Conservation (phyloP, 176 grass and related monocot species). For the Rhipidocladum racemiflorum region DNA sequence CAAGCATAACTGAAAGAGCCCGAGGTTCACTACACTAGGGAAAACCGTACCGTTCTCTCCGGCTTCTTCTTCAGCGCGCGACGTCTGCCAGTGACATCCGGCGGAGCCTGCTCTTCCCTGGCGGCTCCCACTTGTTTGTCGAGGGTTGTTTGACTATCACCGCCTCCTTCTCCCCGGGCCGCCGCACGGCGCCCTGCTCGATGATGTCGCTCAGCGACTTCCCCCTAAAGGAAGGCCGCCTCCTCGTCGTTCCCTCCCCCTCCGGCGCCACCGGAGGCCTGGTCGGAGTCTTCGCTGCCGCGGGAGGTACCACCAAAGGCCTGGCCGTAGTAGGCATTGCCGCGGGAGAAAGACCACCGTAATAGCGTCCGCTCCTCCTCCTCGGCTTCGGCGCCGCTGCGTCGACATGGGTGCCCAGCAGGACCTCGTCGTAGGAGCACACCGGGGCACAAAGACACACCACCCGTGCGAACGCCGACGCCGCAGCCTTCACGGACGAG, state of each 20-base stretch:
- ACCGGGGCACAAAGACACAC: constrained; percentile 46
- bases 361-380: background rate
- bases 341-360: background rate
- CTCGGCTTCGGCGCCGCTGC: constrained; percentile 32
- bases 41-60: background rate
- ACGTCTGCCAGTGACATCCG: constrained; percentile 45
- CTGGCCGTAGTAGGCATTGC: background rate
- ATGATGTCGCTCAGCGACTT: constrained; percentile 27
- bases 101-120: constrained; percentile 53
- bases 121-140: constrained; percentile 25
- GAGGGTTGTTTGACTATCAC: background rate
- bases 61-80: background rate
- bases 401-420: constrained; percentile 30
- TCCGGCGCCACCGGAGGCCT: background rate
- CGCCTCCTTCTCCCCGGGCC: constrained; percentile 37
- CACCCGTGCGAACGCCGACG: constrained; percentile 34
- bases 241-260: constrained; percentile 1
- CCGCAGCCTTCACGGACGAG: constrained; percentile 40
- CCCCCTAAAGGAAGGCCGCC: constrained; percentile 34
- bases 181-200: constrained; percentile 44
- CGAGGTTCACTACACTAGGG: background rate
- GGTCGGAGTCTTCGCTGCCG: background rate
- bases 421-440: constrained; percentile 48
- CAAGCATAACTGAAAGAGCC: constrained; percentile 6
- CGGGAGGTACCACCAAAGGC: background rate